These are phyloP conservation scores for Panus rudis DNA, from an alignment of 768 basidiomycete species.

Conservation along the genomic window DNA sequence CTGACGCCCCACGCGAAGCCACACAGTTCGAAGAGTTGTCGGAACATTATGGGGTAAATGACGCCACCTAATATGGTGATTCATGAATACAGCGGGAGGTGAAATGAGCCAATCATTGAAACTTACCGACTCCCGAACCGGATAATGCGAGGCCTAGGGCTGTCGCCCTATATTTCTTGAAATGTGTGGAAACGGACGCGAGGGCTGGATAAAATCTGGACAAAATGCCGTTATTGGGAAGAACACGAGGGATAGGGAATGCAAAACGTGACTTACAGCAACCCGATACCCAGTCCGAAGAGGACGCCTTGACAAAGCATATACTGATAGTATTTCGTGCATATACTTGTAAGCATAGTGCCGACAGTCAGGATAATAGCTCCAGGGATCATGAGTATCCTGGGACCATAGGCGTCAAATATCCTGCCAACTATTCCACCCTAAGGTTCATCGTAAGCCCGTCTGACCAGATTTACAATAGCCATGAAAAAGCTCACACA, in stretches of 20 bases:
- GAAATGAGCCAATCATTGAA: neutral
- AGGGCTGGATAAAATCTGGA: constrained; percentile 56
- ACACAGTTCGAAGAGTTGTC: constrained; percentile 43
- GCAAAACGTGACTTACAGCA: constrained; percentile 30
- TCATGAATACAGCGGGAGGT: neutral
- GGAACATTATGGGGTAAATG: constrained; percentile 60
- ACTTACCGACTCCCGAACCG: constrained; percentile 56
- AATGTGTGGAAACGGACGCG: constrained; percentile 60
- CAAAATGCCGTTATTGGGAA: neutral
- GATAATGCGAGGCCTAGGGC: constrained; percentile 65
- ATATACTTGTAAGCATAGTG: constrained; percentile 56
- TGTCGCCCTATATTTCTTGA: constrained; percentile 57
- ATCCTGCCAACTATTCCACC: constrained; percentile 50
- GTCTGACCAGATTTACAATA: neutral
- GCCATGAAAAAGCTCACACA: constrained; percentile 36
- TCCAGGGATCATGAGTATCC: constrained; percentile 43
- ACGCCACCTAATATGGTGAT: constrained; percentile 34
- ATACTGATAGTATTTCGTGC: constrained; percentile 51
- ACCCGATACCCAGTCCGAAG: constrained; percentile 58
- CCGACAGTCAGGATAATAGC: constrained; percentile 40
- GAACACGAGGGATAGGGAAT: neutral
- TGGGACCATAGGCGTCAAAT: constrained; percentile 46
- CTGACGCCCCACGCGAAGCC: constrained; percentile 63
- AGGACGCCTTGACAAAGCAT: constrained; percentile 56
- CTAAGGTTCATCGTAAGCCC: constrained; percentile 4